phyloP scores from a whole-genome alignment of 768 basidiomycete genomes.

The Lentinula sp. region DNA sequence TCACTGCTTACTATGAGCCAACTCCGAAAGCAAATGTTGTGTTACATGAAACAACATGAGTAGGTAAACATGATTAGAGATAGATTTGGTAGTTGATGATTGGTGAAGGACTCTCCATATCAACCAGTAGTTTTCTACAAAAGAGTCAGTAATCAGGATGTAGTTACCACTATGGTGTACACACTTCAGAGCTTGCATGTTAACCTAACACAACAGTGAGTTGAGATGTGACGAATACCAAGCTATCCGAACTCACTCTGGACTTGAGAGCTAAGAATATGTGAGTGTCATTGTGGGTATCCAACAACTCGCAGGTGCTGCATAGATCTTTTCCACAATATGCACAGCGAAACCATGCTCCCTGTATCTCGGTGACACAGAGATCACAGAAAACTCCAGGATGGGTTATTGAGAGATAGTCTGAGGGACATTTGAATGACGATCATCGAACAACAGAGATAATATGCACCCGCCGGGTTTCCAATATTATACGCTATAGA shows the following conservation, averaged over 20 bases:
- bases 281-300: slow-evolving; percentile 79
- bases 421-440: slow-evolving; percentile 23
- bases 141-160: slow-evolving; percentile 7
- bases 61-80: background rate
- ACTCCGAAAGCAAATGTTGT: no score
- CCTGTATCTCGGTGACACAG: slow-evolving; percentile 76
- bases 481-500: slow-evolving; percentile 21
- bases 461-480: slow-evolving; percentile 53
- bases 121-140: slow-evolving; percentile 20
- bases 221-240: background rate
- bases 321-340: slow-evolving; percentile 89
- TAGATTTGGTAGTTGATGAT: slow-evolving; percentile 7
- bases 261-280: slow-evolving; percentile 88
- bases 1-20: no score
- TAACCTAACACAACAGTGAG: slow-evolving; percentile 38
- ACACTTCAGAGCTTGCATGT: slow-evolving; percentile 71
- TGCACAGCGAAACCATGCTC: slow-evolving; percentile 87
- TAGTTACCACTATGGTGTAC: slow-evolving; percentile 13
- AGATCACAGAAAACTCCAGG: slow-evolving; percentile 75
- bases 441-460: background rate
- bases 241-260: slow-evolving; percentile 36
- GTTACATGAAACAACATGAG: no score
- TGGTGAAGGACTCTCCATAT: slow-evolving; percentile 39
- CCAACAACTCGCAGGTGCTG: slow-evolving; percentile 70
- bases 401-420: slow-evolving; percentile 55